Conservation (phyloP, 2,329 filamentous ascomycete species). For the Xylaria sp. region DNA sequence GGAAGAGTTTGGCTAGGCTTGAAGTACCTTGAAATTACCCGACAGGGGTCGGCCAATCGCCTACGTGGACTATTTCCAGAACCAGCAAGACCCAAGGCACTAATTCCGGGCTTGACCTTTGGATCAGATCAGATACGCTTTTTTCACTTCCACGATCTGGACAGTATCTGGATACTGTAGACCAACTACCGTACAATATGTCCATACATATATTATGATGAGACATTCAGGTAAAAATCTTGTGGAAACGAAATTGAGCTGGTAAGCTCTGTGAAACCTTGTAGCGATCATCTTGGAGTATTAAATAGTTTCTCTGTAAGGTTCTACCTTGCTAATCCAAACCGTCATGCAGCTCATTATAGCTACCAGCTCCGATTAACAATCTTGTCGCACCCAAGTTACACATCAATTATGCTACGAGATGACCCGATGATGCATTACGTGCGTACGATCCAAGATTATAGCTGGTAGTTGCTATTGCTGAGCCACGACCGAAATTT, state of each 20-base stretch:
- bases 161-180: background rate
- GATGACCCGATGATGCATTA: slow-evolving; percentile 22
- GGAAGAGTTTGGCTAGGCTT: slow-evolving; percentile 37
- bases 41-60: slow-evolving; percentile 43
- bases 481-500: slow-evolving; percentile 4
- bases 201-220: background rate
- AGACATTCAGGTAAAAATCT: background rate
- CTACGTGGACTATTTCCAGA: slow-evolving; percentile 27
- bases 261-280: background rate
- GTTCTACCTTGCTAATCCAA: slow-evolving; percentile 10
- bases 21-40: slow-evolving; percentile 46
- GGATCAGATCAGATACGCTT: slow-evolving; percentile 21
- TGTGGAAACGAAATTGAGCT: background rate
- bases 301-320: slow-evolving; percentile 1
- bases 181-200: background rate
- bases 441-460: background rate
- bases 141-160: background rate
- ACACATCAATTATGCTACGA: slow-evolving; percentile 2
- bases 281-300: background rate
- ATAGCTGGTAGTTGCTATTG: background rate
- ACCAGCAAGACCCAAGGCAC: slow-evolving; percentile 32
- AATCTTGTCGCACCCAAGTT: slow-evolving; percentile 19
- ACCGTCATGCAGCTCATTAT: background rate
- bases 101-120: slow-evolving; percentile 13
- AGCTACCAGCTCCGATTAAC: background rate